Base-by-base conservation (phyloP, 228 moss, liverwort and hornwort genomes). In the Sphagnum magellanicum region DNA sequence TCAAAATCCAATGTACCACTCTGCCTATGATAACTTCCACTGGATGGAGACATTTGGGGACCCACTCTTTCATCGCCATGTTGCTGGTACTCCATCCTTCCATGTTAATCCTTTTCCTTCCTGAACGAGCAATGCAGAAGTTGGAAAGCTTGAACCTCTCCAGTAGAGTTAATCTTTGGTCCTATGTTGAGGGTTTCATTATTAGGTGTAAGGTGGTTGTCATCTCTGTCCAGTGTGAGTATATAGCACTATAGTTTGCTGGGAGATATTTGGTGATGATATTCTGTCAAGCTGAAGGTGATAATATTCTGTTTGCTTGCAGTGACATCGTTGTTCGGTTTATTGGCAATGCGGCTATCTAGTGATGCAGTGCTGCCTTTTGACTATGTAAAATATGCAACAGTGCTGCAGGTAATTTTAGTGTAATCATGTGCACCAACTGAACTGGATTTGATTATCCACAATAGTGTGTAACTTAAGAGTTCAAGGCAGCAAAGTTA, bases 11-110 rank as follows among this genome's bases (percentile, higher is more conserved):
- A 85, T 92, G 50, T 96, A 96, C 67, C 96, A 96, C 70, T 81
- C 83, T n/a, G 66, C 80, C 50, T 92, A 81, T 66, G 96, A 96
- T 69, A 75, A 92, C 70, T 92, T 87, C 59, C 71, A 83, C 57
- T 96, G 96, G 96, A 92, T 96, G 96, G 74, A 71, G 67, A 91
- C 91, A 49, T 96, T 91, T 52, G 89, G 92, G 15, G 96, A 96
- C 73, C 92, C 92, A 6, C 47, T 83, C 67, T 96, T 92, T 69
- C 91, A 69, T 60, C 95, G 95, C 60, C 92, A 92, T 79, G 91
- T 88, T 13, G 89, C 96, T 63, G 65, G 96, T 96, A 86, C 12
- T 55, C 8, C 55, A 55, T 8, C 3, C 32, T 32, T 32, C 32
- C 32, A 32, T 32, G 3, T 32, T 1, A 32, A 32, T 1, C 32